Evolutionary conservation across 108 stramenopile species (phyloP).

Genomic region (Aurantiochytrium sp.): DNA sequence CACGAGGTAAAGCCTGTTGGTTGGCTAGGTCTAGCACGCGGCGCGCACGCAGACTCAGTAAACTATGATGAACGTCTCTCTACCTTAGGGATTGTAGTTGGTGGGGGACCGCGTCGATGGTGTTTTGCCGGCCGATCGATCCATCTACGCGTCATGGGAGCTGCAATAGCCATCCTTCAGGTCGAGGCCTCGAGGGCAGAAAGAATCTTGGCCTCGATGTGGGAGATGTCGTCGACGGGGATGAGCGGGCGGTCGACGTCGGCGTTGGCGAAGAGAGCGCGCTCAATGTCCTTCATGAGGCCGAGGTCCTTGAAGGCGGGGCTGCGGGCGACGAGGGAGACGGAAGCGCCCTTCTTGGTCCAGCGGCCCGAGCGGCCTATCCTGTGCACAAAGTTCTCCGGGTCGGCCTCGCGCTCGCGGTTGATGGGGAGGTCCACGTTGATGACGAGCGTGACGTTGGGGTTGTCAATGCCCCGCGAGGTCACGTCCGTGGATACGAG

Average conservation of each 20-base stretch:
- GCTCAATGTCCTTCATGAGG: constrained; percentile 31
- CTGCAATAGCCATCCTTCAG: not conserved
- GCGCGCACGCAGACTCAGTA: no score
- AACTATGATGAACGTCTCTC: no score
- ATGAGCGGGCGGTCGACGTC: constrained; percentile 17
- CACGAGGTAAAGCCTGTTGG: no score
- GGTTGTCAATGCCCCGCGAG: constrained; percentile 34
- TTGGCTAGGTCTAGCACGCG: no score
- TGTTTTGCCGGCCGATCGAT: not conserved
- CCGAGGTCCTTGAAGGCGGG: not conserved
- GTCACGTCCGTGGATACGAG: constrained; percentile 21
- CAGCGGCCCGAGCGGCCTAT: constrained; percentile 28
- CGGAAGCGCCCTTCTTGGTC: constrained; percentile 5
- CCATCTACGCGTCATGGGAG: not conserved
- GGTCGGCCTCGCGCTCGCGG: constrained; percentile 7
- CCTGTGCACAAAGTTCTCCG: constrained; percentile 41
- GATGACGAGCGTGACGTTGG: constrained; percentile 36
- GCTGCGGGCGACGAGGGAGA: not conserved
- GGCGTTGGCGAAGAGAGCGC: not conserved
- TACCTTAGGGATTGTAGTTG: no score
- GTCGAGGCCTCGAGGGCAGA: not conserved
- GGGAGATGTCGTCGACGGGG: not conserved
- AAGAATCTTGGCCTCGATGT: not conserved
- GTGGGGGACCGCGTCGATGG: no score
- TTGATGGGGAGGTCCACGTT: constrained; percentile 42